Base-by-base conservation (phyloP, 176 grass and related monocot species). In the Zoysia pacifica region DNA sequence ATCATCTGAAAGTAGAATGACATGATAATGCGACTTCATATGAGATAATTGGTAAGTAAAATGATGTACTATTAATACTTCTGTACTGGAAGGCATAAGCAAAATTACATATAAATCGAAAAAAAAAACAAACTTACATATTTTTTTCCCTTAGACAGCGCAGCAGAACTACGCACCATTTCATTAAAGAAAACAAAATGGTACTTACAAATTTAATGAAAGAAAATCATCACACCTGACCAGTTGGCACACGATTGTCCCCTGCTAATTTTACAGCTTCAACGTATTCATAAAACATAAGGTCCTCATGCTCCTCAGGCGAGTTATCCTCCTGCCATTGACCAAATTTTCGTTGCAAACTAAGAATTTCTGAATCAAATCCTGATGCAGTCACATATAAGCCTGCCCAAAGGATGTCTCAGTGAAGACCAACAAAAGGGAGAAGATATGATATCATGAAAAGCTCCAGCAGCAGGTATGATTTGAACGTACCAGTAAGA, bases 281-380 rank as follows among this genome's bases (percentile, higher is more conserved):
- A 67, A 98, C 92, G 43, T 95, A 95, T 75, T 98, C 96, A 89
- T 98, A 95, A 77, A 98, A 98, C 69, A 91, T 82, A 79, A 98
- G 85, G 67, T 94, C 77, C 48, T 9, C 68, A 44, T 87, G 63
- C 62, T 84, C 76, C 19, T 91, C 80, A 82, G 76, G 70, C 19
- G 71, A 72, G 81, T 81, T 46, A 59, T 98, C 95, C 49, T 94
- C 92, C 65, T 60, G 79, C 96, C 96, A 98, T 53, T 94, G 90
- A 82, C 96, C 96, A 79, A 93, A 98, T 69, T 98, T 98, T 43
- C 81, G 81, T 85, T 89, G 87, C 78, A 98, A 92, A 89, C 85
- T 86, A 73, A 98, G 86, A 62, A 93, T 79, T 84, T 93, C 93
- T 48, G 96, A 91, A 71, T 89, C 89, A 72, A 93, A 82, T 70